Base-by-base conservation (phyloP, 2,329 filamentous ascomycete species). In the Cladosporium sp. region DNA sequence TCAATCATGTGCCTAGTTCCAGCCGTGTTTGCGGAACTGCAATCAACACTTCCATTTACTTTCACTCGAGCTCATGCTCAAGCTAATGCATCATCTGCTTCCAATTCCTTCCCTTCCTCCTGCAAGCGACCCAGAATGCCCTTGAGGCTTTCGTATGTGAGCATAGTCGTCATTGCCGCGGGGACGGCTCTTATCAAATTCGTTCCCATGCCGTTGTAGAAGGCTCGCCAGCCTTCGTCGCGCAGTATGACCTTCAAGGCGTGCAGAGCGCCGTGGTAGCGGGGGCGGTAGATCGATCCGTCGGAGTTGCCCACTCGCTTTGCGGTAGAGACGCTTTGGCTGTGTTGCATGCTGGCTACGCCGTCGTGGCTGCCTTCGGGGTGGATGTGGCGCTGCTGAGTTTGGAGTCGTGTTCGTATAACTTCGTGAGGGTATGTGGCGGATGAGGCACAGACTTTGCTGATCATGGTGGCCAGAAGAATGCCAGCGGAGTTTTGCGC, bases 351-450 rank as follows among this genome's bases (percentile, higher is more conserved):
- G 63, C 63, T 59, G 76, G 75, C 65, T 33, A 80, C 71, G 40
- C 76, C 76, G 56, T 80, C 77, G 18, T 69, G 64, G 13, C 69
- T 68, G 22, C 65, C 57, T 39, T 68, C 62, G 30, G 77, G 71
- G 48, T 59, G 52, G 15, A 76, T 69, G 4, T 85, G 83, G 54
- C 90, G 80, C 62, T 93, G 84, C 67, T 98, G 93, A 1, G 93
- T 98, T 69, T 98, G 93, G 50, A 98, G 73, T 52, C 93, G 79
- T 43, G 93, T 98, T 38, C 93, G 84, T 45, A 98, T 84, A 15
- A 98, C 93, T 70, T 98, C 93, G 66, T 98, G 93, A 1, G 93
- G 93, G 66, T 98, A 98, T 15, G 93, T 98, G 7, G 91, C 88
- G 42, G 88, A 93, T 66, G 91, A 96, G 29, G 93, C 93, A 62